Evolutionary conservation across 495 filamentous ascomycete species (phyloP), one percentile per base, ranked within the genome.

Genomic region (Daldinia bambusicola): DNA sequence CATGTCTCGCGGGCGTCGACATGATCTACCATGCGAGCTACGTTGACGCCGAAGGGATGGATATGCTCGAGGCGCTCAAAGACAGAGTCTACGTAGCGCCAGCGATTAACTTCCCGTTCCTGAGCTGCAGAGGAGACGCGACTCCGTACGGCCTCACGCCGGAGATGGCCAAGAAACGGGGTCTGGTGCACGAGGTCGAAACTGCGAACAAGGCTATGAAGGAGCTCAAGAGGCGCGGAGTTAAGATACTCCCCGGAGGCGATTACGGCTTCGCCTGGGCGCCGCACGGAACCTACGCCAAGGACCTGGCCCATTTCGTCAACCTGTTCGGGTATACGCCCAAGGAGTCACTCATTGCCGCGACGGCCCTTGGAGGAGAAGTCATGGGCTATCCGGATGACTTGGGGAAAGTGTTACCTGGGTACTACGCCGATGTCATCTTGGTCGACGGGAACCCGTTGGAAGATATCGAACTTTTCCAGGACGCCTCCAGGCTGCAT

Each of bases 191-290:
- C 50, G 61, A 63, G 37, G 61, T 63, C 22, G 61, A 63, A 16
- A 12, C 61, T 6, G 31, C 50, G 0, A 55, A 32, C 0, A 55
- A 63, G 26, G 61, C 61, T 0, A 63, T 63, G 36, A 37, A 38
- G n/a, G 61, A 63, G 50, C 51, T 63, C 13, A 40, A 53, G 50
- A 63, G n/a, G 40, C 61, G 61, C 14, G 61, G 61, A 14, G 51
- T 63, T 7, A 37, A 51, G 14, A 38, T 63, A 14, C 61, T 63
- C 13, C 61, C 61, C 12, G 61, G 61, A 0, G 61, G 61, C 2
- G 61, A 63, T 32, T 63, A 63, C 4, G 61, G 61, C 6, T 63
- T 63, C 30, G 61, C 61, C 14, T 63, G 61, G 61, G 61, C 61
- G 10, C 61, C 61, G 9, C 61, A 63, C 26, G 61, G 61, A 30